Conservation (phyloP, 345 rosid genomes). For the Rhizophora apiculata region DNA sequence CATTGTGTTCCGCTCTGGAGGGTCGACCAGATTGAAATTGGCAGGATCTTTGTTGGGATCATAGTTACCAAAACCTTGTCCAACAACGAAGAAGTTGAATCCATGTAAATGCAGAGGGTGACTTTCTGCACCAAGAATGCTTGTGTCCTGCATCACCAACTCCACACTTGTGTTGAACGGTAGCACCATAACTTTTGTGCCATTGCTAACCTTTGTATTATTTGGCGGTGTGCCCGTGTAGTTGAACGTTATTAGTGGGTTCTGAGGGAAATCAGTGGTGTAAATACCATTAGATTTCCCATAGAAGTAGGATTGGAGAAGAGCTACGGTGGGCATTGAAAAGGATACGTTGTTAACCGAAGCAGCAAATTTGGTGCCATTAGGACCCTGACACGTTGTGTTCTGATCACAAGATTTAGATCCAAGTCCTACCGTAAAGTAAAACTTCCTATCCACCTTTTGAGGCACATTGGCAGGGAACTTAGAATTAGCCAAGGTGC, state of each 20-base stretch:
- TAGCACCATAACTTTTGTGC: slow-evolving; percentile 11
- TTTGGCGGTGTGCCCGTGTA: slow-evolving; percentile 27
- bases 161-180: slow-evolving; percentile 29
- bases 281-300: slow-evolving; percentile 25
- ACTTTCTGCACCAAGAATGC: slow-evolving; percentile 27
- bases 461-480: slow-evolving; percentile 28
- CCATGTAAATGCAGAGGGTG: slow-evolving; percentile 31
- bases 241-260: slow-evolving; percentile 16
- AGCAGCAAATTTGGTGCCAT: slow-evolving; percentile 27
- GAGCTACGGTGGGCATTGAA: slow-evolving; percentile 15
- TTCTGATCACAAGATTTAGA: slow-evolving; percentile 18
- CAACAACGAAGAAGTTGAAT: slow-evolving; percentile 26
- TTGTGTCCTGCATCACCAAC: slow-evolving; percentile 23
- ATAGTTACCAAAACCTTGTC: slow-evolving; percentile 28
- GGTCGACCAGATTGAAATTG: slow-evolving; percentile 21
- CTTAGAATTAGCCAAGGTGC: slow-evolving; percentile 16
- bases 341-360: slow-evolving; percentile 24
- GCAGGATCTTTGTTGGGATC: slow-evolving; percentile 23
- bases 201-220: slow-evolving; percentile 21
- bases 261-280: slow-evolving; percentile 28
- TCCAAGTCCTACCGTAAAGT: slow-evolving; percentile 28
- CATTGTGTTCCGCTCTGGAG: slow-evolving; percentile 21
- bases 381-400: slow-evolving; percentile 30
- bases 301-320: slow-evolving; percentile 22
- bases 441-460: slow-evolving; percentile 20